Evolutionary conservation across 257 asterid species (phyloP).

Genomic region (Solanum peruvianum): DNA sequence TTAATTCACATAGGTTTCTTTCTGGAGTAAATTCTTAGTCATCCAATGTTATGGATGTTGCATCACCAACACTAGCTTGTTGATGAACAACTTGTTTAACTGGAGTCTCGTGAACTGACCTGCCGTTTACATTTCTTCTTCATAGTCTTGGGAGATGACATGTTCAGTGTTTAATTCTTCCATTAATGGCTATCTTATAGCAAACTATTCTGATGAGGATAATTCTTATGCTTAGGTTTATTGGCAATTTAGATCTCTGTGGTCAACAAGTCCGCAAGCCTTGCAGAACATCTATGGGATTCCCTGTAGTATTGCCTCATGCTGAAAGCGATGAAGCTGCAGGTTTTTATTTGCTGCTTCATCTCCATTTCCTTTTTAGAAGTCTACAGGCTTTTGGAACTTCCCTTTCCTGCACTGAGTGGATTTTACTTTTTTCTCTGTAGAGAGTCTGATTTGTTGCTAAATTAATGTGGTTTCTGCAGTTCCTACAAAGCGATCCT

Average conservation of each 20-base stretch:
- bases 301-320: slow-evolving; percentile 92
- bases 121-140: neutral
- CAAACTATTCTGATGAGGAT: slow-evolving; percentile 23
- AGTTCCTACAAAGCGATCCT: slow-evolving; percentile 52
- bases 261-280: slow-evolving; percentile 91
- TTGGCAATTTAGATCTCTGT: slow-evolving; percentile 90
- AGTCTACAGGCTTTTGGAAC: neutral
- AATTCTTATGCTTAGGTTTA: slow-evolving; percentile 56
- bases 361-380: neutral
- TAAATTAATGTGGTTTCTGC: neutral
- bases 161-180: neutral
- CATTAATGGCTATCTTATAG: neutral
- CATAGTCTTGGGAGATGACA: neutral
- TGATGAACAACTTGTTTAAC: neutral
- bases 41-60: neutral
- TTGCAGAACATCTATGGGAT: slow-evolving; percentile 89
- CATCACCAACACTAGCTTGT: neutral
- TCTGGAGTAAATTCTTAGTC: neutral
- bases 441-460: neutral
- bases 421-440: neutral
- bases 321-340: slow-evolving; percentile 77
- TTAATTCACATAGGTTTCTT: neutral
- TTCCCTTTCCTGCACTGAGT: neutral
- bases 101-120: neutral
- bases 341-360: slow-evolving; percentile 27